Base-by-base conservation (phyloP, 495 filamentous ascomycete species). In the Penicillium waksmanii region DNA sequence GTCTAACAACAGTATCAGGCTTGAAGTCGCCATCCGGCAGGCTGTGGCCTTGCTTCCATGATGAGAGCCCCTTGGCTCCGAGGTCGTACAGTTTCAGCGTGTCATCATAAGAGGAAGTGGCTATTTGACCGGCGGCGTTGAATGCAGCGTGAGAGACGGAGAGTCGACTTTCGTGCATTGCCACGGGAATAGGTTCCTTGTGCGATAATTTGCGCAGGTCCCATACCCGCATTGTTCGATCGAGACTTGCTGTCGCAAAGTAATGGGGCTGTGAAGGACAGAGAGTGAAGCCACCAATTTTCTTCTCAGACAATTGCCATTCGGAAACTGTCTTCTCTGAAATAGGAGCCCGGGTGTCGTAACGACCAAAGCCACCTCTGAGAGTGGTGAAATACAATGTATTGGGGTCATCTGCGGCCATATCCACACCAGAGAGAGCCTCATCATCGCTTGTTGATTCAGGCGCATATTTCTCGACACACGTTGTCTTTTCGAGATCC, bases 41-140 rank as follows among this genome's bases (percentile, higher is more conserved):
- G 6, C 79, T 81, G 34, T 85, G 80, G 3, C 88, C 89, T 0
- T 79, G 64, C 35, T 77, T 80, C 89, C 91, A 96, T 3, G 73
- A 67, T 11, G 68, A 56, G 18, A 81, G 57, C 0, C 80, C 82
- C 38, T 87, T 87, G 11, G 82, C 77, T 0, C 84, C 81, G 61
- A 96, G 88, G 51, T 89, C 82, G 72, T 97, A 91, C 36, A 98
- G 87, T 71, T 98, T 98, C 65, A 98, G 81, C 0, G 89, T 96
- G 66, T 98, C 92, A 66, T 98, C 95, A 71, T 98, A 98, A 11
- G 88, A 93, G 0, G 92, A 88, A 0, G 95, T 98, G 0, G 93
- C 96, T 5, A 98, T 78, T 61, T 93, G 88, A 0, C 93, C 94
- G 3, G 80, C 85, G 7, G 81, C 78, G 61, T 90, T 95, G 83